Conservation (phyloP, 495 filamentous ascomycete genomes). For the Cercophora samala region DNA sequence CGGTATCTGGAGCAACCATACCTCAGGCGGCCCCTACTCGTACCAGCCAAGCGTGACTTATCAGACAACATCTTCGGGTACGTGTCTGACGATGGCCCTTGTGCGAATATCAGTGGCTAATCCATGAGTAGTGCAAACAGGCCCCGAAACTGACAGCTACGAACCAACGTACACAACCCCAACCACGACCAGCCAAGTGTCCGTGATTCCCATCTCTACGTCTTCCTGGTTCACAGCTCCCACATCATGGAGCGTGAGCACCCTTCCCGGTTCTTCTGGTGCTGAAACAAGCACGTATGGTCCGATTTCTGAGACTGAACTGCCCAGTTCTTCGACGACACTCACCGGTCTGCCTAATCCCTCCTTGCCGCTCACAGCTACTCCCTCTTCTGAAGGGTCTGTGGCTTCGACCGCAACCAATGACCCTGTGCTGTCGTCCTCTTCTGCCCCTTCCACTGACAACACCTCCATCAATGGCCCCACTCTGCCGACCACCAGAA, state of each 20-base stretch:
- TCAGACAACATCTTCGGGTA: constrained; percentile 9
- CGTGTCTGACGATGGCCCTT: neutral
- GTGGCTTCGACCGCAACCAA: neutral
- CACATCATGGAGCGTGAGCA: neutral
- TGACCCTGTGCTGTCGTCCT: constrained; percentile 1
- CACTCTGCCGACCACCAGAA: neutral
- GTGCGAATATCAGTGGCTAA: neutral
- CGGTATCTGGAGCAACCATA: neutral
- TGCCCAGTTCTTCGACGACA: neutral
- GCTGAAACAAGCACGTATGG: neutral
- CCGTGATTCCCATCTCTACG: neutral
- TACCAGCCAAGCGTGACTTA: constrained; percentile 21
- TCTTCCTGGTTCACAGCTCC: neutral
- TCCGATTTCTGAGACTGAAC: neutral
- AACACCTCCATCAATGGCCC: neutral
- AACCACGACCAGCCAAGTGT: neutral
- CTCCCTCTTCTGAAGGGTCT: neutral
- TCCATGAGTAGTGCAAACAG: neutral
- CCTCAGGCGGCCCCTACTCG: neutral
- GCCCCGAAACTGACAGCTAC: neutral
- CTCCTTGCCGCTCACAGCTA: neutral
- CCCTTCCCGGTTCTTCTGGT: neutral
- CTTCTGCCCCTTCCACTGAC: neutral
- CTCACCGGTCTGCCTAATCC: neutral
- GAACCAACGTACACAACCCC: neutral